Evolutionary conservation across 805 yeast genomes (phyloP), one percentile per base, ranked within the genome.

Genomic region (Schizosaccharomyces lindneri): DNA sequence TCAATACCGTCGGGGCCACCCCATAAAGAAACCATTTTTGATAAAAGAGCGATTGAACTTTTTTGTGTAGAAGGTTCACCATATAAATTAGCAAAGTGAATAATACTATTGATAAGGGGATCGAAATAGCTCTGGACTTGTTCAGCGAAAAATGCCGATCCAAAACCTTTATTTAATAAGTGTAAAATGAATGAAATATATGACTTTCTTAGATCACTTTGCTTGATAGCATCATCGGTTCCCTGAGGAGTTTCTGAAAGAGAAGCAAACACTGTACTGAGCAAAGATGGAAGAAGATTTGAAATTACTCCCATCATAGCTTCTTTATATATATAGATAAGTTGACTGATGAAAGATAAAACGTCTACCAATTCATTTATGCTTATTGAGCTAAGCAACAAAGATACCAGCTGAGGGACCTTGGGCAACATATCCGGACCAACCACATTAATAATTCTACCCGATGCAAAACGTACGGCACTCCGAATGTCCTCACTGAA

Each of bases 301-400:
- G 51, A 19, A 29, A 51, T 51, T 39, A 24, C 51, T 21, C 13
- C 31, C 65, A 90, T 75, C 71, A 90, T 74, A 66, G 81, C 81
- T 55, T 79, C 81, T 66, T 85, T 83, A 59, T 75, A 87, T 65
- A 77, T 79, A 70, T 90, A 97, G 61, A 85, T 79, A 64, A 93
- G 79, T 72, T 93, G 97, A 4, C 95, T 89, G 64, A 93, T 73
- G 70, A 93, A 90, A 48, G 90, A 79, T 62, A 88, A 73, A 68
- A 93, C 87, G 68, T 88, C 95, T 48, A 79, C 77, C 69, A 90
- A 73, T 61, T 75, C 73, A 13, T 79, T 71, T 63, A 78, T 79
- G 66, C 83, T 74, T 65, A 82, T 78, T 46, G 79, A 80, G 29
- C 79, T 75, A 68, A 85, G 74, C 63, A 87, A 74, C 27, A 82